phyloP scores from a whole-genome alignment of 495 filamentous ascomycete genomes.

The Podospora fimiseda region DNA sequence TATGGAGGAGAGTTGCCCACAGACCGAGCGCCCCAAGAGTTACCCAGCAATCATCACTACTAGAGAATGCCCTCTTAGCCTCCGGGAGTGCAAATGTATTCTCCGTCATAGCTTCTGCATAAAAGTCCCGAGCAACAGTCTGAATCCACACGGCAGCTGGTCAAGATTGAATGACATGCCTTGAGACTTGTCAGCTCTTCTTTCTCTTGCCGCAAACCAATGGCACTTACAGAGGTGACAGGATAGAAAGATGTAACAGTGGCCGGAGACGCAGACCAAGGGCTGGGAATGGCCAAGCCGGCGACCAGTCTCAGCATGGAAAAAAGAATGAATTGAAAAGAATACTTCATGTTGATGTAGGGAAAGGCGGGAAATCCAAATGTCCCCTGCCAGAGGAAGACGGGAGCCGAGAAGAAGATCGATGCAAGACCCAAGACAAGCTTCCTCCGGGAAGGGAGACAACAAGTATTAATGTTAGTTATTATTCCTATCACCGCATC shows the following conservation, averaged over 20 bases:
- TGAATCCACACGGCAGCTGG: conserved; percentile 1
- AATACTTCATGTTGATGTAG: no score
- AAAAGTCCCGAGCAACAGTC: conserved; percentile 7
- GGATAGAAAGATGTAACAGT: conserved; percentile 6
- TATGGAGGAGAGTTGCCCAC: neutral
- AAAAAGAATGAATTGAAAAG: no score
- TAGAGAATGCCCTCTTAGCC: conserved; percentile 1
- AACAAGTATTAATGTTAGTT: no score
- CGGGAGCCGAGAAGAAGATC: no score
- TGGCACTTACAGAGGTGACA: neutral
- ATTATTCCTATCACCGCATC: no score
- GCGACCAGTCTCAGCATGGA: no score
- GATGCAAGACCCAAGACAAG: no score
- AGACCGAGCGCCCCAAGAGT: neutral
- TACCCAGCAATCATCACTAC: neutral
- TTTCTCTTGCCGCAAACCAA: neutral
- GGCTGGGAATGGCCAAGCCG: no score
- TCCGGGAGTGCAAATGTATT: conserved; percentile 6
- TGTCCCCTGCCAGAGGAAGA: no score
- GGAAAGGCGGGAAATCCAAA: no score
- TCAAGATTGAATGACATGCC: conserved; percentile 12
- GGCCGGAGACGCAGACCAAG: conserved; percentile 14
- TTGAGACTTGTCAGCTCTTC: neutral
- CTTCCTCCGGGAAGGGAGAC: no score
- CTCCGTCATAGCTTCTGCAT: conserved; percentile 5